Evolutionary conservation across 23 red algal species (phyloP), one percentile per base, ranked within the genome.

Genomic region (Gracilaria caudata): DNA sequence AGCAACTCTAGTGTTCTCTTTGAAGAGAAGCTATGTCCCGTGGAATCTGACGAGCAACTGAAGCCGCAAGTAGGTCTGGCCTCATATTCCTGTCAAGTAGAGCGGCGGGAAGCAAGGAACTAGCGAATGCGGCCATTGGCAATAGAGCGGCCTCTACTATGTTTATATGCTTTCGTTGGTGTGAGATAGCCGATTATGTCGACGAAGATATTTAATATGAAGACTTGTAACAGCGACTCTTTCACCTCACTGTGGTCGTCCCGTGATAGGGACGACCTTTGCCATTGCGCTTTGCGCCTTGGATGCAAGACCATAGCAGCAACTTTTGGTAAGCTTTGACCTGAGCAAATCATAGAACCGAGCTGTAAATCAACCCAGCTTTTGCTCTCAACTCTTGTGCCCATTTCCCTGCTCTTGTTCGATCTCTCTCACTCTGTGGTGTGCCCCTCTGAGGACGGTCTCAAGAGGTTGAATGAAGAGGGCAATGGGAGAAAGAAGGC

Each of bases 241-340:
- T n/a, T n/a, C 13, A 17, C 49, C 19, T 53, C 7, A 53, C 49
- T 9, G 12, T 53, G 49, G 49, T 53, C 49, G 49, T 53, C 14
- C n/a, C n/a, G n/a, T 53, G 49, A 17, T 8, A 16, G 7, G 13
- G 49, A 53, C 4, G 4, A 10, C 10, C 49, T 17, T 17, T 53
- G 49, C 19, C 49, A 17, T 53, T 17, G 1, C 19, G 49, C 43
- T 7, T 17, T 60, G 25, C 21, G 23, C 11, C 3, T 8, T 60
- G 14, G 57, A 7, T 29, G 25, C 2, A 60, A 60, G 23, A 12
- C 23, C 57, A 28, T 60, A 0, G 3, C 57, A 60, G 57, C 25
- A 17, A 60, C 57, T 60, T 60, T 60, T 60, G 57, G 17, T 60
- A 60, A 60, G 28, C 57, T 60, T 60, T 60, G 57, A 28, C 57